Evolutionary conservation across 1,284 basidiomycete species (phyloP).

Genomic region (Bothia castanella): DNA sequence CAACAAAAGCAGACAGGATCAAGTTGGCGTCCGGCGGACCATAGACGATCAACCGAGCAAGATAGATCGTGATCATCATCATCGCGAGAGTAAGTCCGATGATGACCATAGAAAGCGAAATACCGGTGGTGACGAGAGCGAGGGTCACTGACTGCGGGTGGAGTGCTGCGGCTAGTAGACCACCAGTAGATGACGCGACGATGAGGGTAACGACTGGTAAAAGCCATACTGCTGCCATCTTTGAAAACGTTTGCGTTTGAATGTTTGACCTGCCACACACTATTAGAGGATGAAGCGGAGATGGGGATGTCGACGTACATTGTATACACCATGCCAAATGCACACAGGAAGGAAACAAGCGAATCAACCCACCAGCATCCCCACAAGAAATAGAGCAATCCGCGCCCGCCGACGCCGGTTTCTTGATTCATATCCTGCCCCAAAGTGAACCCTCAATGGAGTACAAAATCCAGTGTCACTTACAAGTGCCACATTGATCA

Average conservation of each 20-base stretch:
- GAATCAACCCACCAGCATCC: slow-evolving; percentile 63
- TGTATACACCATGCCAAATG: slow-evolving; percentile 53
- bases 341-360: slow-evolving; percentile 44
- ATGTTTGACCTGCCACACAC: slow-evolving; percentile 45
- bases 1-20: slow-evolving; percentile 52
- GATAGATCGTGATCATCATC: slow-evolving; percentile 45
- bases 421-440: slow-evolving; percentile 30
- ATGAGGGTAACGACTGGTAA: slow-evolving; percentile 61
- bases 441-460: not conserved
- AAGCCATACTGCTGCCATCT: slow-evolving; percentile 52
- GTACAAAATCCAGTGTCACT: slow-evolving; percentile 32
- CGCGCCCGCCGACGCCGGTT: slow-evolving; percentile 40
- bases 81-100: slow-evolving; percentile 50
- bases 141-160: slow-evolving; percentile 37
- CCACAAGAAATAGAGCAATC: slow-evolving; percentile 52
- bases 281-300: not conserved
- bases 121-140: slow-evolving; percentile 49
- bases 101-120: slow-evolving; percentile 49
- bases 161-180: slow-evolving; percentile 47
- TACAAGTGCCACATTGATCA: slow-evolving; percentile 47
- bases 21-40: slow-evolving; percentile 41
- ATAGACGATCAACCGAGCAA: slow-evolving; percentile 39
- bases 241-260: slow-evolving; percentile 47
- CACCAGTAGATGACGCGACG: slow-evolving; percentile 58
- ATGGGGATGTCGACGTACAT: slow-evolving; percentile 41